Percentiles rank a stretch among this genome's conserved stretches.
phyloP scores from a whole-genome alignment of 306 rosid species.

The Cucurbita argyrosperma region DNA sequence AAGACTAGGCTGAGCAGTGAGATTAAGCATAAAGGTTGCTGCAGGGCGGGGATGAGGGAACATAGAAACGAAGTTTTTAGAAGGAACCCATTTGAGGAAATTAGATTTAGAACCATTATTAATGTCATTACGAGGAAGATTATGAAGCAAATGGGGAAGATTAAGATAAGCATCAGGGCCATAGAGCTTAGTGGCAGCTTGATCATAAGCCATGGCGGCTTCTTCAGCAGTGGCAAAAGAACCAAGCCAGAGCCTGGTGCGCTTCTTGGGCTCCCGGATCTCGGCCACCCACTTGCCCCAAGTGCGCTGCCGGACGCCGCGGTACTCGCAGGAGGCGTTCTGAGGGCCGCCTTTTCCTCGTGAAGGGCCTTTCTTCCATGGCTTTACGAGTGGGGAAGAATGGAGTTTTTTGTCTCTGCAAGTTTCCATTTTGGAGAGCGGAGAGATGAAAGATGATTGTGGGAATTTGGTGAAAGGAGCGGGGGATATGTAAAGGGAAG shows the following conservation, averaged over 20 bases:
- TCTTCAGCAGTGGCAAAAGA: constrained; percentile 92
- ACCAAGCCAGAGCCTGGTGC: constrained; percentile 92
- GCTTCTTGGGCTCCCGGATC: constrained; percentile 89
- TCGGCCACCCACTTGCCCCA: constrained; percentile 99
- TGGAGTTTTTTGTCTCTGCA: background rate
- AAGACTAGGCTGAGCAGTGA: constrained; percentile 89
- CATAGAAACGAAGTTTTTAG: constrained; percentile 76
- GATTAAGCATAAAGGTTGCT: constrained; percentile 37
- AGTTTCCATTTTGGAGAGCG: constrained; percentile 34
- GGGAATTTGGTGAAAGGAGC: background rate
- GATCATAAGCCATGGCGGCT: constrained; percentile 96
- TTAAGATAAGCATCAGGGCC: constrained; percentile 91
- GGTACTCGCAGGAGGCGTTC: constrained; percentile 70
- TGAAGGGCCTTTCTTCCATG: constrained; percentile 96
- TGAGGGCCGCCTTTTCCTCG: constrained; percentile 96
- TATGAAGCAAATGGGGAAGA: constrained; percentile 57
- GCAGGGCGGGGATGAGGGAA: constrained; percentile 32
- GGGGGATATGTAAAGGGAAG: background rate
- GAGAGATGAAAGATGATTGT: background rate
- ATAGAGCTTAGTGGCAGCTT: constrained; percentile 83
- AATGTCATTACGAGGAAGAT: too few relatives aligned
- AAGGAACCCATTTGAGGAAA: constrained; percentile 70
- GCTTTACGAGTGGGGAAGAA: constrained; percentile 44
- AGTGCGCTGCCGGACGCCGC: constrained; percentile 88
- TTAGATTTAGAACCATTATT: background rate